These are phyloP conservation scores for Sporodiniella umbellata DNA, from an alignment of 371 early-diverging fungal genomes.

Conservation along the genomic window DNA sequence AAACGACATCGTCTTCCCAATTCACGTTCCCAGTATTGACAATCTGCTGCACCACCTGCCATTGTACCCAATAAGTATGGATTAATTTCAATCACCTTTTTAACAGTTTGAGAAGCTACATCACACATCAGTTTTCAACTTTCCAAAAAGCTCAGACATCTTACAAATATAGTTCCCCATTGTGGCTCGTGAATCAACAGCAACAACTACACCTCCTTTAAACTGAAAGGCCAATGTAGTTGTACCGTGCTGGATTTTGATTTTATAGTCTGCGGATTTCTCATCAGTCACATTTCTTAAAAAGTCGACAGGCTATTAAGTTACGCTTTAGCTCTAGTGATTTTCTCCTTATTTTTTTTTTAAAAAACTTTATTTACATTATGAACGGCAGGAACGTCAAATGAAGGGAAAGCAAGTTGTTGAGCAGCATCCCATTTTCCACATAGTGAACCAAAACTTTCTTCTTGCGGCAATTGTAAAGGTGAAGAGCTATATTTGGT, in stretches of 20 bases:
- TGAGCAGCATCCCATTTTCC: conserved; percentile 63
- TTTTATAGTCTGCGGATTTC: conserved; percentile 56
- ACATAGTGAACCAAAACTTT: conserved; percentile 26
- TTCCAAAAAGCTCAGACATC: not conserved
- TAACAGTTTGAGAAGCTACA: conserved; percentile 96
- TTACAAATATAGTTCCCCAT: conserved; percentile 97
- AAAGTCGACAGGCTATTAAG: conserved; percentile 60
- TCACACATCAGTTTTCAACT: not conserved
- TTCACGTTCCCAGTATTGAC: conserved; percentile 99
- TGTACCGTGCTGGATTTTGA: conserved; percentile 97
- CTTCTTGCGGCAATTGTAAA: conserved; percentile 33
- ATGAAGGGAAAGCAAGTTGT: conserved; percentile 67
- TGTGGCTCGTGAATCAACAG: conserved; percentile 99
- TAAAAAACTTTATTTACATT: conserved; percentile 68
- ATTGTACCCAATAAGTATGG: conserved; percentile 99
- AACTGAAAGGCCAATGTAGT: conserved; percentile 99
- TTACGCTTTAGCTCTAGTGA: not conserved
- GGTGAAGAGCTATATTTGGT: conserved; percentile 52
- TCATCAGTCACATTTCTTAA: conserved; percentile 61
- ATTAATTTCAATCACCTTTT: conserved; percentile 99
- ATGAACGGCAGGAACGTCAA: conserved; percentile 69
- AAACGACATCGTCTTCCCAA: conserved; percentile 95
- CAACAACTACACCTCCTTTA: conserved; percentile 96
- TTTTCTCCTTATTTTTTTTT: not conserved
- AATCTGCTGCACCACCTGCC: conserved; percentile 99